Evolutionary conservation across 371 early-diverging fungal genomes (phyloP), one percentile per base, ranked within the genome.

Genomic region (Mucor irregularis): DNA sequence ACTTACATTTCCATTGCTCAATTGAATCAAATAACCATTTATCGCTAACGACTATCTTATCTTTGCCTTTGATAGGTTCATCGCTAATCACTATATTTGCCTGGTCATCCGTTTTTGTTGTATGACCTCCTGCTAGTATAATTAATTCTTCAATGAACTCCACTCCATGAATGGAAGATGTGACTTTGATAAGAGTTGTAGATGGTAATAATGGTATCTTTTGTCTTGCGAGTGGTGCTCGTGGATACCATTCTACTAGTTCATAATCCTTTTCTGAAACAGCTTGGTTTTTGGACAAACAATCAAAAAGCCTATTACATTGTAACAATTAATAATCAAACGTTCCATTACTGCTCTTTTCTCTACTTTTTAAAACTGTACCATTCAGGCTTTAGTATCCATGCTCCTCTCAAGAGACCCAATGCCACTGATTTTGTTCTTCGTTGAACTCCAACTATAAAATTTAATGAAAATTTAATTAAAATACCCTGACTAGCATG

Each of bases 1-100:
- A 22, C 47, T 53, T 54, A 64, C 64, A 58, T 54, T 50, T 43
- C 59, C 64, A 64, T 28, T 64, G 38, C 11, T 59, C 64, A 34
- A 64, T 51, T 3, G 46, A 55, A 7, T 64, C 60, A 38, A 50
- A 58, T 19, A 64, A 6, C 64, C 64, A 64, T 24, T 29, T 33
- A 30, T 58, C 59, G n/a, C 39, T 40, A 7, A 58, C 56, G 14
- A 40, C 33, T 10, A 11, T 49, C 17, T 58, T 58, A 26, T 53
- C 46, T 13, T 16, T 13, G n/a, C n/a, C 29, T 22, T 39, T 37
- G 11, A 55, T 16, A 4, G 45, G 13, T 44, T 38, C 21, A 49
- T 55, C 35, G n/a, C 46, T 51, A 22, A 64, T 51, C 19, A 64
- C 26, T 8, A 64, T 40, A 51, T 59, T 24, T 2, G 64, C 64